These are phyloP conservation scores for Scutellaria barbata DNA, from an alignment of 257 asterid species.

Conservation along the genomic window DNA sequence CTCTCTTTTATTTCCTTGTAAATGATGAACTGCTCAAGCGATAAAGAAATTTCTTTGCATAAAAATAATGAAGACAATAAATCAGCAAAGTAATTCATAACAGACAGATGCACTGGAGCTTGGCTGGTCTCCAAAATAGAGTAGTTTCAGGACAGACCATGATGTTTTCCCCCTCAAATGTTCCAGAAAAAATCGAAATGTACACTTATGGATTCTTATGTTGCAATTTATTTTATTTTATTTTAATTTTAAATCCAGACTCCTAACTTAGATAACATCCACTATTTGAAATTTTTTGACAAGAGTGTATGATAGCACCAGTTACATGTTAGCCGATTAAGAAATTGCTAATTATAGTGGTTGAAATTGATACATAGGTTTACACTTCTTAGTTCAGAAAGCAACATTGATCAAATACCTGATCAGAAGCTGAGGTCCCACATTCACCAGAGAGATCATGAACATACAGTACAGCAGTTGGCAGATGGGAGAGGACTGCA, in stretches of 20 bases:
- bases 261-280: not conserved
- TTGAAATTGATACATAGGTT: no score
- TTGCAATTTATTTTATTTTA: not conserved
- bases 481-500: slow-evolving; percentile 94
- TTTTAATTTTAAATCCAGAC: not conserved
- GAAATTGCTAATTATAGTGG: slow-evolving; percentile 11
- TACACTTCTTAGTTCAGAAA: slow-evolving; percentile 12
- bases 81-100: slow-evolving; percentile 19
- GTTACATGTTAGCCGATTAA: not conserved
- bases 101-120: slow-evolving; percentile 18
- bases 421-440: slow-evolving; percentile 96
- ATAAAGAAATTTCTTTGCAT: slow-evolving; percentile 12
- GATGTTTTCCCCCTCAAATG: not conserved
- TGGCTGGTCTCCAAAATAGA: slow-evolving; percentile 22
- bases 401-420: slow-evolving; percentile 52
- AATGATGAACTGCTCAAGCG: slow-evolving; percentile 65
- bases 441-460: slow-evolving; percentile 97
- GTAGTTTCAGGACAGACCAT: not conserved
- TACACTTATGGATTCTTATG: not conserved
- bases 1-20: slow-evolving; percentile 90
- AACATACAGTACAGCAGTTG: slow-evolving; percentile 94
- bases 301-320: not conserved
- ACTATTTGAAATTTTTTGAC: not conserved
- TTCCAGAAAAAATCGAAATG: not conserved
- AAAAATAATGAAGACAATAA: slow-evolving; percentile 22